Evolutionary conservation across 2,329 filamentous ascomycete species (phyloP).

Genomic region (Fusarium sublunatum): DNA sequence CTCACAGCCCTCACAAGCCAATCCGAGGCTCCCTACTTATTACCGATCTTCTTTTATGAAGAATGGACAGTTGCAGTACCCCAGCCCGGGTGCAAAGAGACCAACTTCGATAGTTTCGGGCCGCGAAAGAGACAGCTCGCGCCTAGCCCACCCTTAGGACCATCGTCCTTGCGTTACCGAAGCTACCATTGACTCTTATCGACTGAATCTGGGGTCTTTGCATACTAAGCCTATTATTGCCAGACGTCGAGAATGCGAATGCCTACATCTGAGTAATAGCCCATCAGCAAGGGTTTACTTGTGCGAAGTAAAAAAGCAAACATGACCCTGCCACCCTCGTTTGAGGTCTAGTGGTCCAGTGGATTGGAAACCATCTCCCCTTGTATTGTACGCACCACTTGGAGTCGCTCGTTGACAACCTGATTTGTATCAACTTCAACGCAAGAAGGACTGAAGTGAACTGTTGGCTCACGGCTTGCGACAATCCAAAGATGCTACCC

Average conservation of each 20-base stretch:
- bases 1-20: not conserved
- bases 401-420: constrained; percentile 2
- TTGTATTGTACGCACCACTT: not conserved
- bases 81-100: constrained; percentile 7
- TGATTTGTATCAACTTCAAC: constrained; percentile 11
- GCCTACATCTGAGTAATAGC: constrained; percentile 9
- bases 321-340: constrained; percentile 5
- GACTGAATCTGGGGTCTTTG: not conserved
- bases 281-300: constrained; percentile 8
- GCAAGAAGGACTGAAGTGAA: constrained; percentile 3
- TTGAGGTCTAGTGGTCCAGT: not conserved
- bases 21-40: constrained; percentile 1
- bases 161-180: constrained; percentile 8
- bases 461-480: constrained; percentile 4
- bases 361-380: constrained; percentile 11
- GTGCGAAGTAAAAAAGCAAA: constrained; percentile 9
- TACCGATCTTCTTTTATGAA: no score
- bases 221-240: not conserved
- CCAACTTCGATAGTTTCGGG: constrained; percentile 11
- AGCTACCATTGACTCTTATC: not conserved
- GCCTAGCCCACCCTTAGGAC: not conserved
- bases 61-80: constrained; percentile 2
- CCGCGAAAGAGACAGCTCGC: constrained; percentile 11
- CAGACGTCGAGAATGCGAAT: not conserved
- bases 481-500: not conserved